Conservation (phyloP, 2,329 filamentous ascomycete species). For the Colletotrichum destructivum region DNA sequence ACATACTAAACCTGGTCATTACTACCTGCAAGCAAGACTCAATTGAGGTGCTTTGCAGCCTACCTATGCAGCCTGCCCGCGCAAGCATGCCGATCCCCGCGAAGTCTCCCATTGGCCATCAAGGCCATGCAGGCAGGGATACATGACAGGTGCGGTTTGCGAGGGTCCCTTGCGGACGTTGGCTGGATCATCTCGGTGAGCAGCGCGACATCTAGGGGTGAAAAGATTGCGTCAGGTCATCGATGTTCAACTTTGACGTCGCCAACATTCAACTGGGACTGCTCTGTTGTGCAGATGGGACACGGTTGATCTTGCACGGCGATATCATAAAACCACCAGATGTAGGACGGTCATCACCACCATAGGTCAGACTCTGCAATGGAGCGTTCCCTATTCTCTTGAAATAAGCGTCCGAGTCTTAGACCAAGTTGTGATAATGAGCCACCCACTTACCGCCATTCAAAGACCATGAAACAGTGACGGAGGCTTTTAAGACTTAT, state of each 20-base stretch:
- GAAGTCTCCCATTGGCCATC: slow-evolving; percentile 33
- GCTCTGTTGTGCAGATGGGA: neutral
- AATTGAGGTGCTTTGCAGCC: slow-evolving; percentile 10
- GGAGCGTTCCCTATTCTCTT: neutral
- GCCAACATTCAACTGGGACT: neutral
- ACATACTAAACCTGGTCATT: slow-evolving; percentile 2
- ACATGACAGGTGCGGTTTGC: slow-evolving; percentile 22
- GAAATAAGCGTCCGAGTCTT: too few species aligned
- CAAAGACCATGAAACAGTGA: too few species aligned
- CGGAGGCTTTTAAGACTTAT: too few species aligned
- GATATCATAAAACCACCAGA: too few species aligned
- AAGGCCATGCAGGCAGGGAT: slow-evolving; percentile 26
- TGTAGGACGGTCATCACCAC: too few species aligned
- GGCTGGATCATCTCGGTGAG: slow-evolving; percentile 29
- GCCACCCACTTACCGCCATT: neutral
- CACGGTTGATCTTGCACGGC: neutral
- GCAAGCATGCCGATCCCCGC: neutral
- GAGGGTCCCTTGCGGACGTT: neutral
- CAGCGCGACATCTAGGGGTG: slow-evolving; percentile 3
- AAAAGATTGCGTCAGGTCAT: neutral
- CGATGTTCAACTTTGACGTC: slow-evolving; percentile 6
- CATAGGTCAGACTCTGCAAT: too few species aligned
- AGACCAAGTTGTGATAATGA: neutral
- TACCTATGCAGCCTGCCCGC: slow-evolving; percentile 19
- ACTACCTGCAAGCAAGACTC: slow-evolving; percentile 21